A percentile compares a stretch with the other conserved stretches of the same genome.
phyloP scores from a whole-genome alignment of 2,329 filamentous ascomycete species.

The Coleophoma crateriformis region DNA sequence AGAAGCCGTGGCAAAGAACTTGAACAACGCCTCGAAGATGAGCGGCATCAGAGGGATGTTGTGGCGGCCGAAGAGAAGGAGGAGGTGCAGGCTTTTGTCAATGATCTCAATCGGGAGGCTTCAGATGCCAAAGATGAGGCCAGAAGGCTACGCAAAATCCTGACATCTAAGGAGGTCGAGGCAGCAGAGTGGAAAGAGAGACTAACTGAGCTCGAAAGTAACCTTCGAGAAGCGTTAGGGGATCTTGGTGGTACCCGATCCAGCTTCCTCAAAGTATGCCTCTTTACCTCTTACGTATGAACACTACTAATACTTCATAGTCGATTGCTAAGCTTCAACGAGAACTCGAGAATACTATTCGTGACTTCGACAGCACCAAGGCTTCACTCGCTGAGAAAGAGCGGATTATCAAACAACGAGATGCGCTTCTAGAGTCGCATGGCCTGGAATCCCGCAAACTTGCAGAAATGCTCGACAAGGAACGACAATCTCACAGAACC shows the following conservation, averaged over 20 bases:
- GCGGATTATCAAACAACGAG: conserved; percentile 81
- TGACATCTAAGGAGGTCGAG: conserved; percentile 82
- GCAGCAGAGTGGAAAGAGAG: conserved; percentile 88
- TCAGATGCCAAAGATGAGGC: conserved; percentile 81
- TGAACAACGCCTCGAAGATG: conserved; percentile 69
- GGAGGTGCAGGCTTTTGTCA: conserved; percentile 88
- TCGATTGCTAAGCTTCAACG: conserved; percentile 83
- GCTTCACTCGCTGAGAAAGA: conserved; percentile 84
- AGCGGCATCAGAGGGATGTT: conserved; percentile 81
- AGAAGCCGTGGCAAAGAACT: conserved; percentile 70
- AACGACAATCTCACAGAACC: conserved; percentile 76
- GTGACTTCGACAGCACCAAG: conserved; percentile 76
- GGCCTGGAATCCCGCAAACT: conserved; percentile 81
- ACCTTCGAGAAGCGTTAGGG: conserved; percentile 78
- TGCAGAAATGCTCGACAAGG: conserved; percentile 84
- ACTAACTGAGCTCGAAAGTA: conserved; percentile 83
- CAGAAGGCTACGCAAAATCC: conserved; percentile 72
- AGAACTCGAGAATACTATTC: conserved; percentile 77
- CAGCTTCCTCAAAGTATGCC: conserved; percentile 69
- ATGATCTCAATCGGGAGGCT: conserved; percentile 83
- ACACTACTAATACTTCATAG: conserved; percentile 31
- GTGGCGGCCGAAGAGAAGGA: conserved; percentile 87
- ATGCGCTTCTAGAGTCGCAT: conserved; percentile 81
- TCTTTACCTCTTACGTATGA: not conserved
- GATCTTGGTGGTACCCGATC: conserved; percentile 83